Evolutionary conservation across 345 rosid genomes (phyloP).

Genomic region (Sonneratia alba): DNA sequence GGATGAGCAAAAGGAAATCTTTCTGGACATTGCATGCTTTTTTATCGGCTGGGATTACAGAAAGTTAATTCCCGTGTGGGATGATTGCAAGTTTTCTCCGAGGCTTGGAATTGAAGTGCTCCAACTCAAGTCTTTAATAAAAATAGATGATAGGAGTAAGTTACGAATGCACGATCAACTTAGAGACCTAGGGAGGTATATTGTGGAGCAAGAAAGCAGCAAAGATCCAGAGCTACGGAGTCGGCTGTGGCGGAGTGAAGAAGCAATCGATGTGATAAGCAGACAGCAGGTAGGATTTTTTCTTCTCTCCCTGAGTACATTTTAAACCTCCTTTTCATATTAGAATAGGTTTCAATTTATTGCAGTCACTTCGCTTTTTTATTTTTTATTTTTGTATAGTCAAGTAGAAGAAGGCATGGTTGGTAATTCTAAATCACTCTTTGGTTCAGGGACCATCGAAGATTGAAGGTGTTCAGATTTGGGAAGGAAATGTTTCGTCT

Average conservation of each 20-base stretch:
- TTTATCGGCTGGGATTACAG: neutral
- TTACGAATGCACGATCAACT: slow-evolving; percentile 13
- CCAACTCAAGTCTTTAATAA: slow-evolving; percentile 1
- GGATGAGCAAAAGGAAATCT: neutral
- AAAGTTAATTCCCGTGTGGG: neutral
- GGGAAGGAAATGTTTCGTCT: neutral
- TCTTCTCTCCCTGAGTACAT: too few relatives aligned
- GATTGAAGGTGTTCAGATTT: neutral
- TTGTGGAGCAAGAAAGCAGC: neutral
- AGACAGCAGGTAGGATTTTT: neutral
- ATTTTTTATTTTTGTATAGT: too few relatives aligned
- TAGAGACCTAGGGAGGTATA: slow-evolving; percentile 8
- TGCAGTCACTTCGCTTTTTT: too few relatives aligned
- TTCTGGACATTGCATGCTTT: neutral
- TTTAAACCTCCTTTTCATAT: neutral
- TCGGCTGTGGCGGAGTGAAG: slow-evolving; percentile 10
- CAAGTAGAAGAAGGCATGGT: too few relatives aligned
- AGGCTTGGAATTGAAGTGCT: neutral
- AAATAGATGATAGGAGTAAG: neutral
- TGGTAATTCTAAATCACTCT: too few relatives aligned
- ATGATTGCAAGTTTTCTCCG: neutral
- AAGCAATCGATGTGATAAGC: neutral
- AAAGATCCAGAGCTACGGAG: slow-evolving; percentile 1
- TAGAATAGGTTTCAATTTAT: neutral
- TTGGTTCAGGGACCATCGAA: too few relatives aligned